phyloP scores from a whole-genome alignment of 139 green algal genomes.

The Chlorella sp. region DNA sequence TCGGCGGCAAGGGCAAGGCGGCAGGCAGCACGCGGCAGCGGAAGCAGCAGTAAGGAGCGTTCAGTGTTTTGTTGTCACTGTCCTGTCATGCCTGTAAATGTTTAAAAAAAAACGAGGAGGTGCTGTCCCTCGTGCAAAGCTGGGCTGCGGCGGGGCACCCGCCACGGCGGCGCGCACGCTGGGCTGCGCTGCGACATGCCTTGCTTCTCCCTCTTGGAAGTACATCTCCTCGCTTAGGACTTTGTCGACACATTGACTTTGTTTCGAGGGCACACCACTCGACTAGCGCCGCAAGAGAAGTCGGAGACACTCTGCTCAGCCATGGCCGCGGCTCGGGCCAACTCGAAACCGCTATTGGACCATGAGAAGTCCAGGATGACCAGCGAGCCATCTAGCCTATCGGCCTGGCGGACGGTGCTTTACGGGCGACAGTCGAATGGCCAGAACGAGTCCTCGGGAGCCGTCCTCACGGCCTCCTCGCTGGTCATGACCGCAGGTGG shows the following conservation, averaged over 20 bases:
- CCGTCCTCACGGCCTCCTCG: background rate
- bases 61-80: background rate
- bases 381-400: background rate
- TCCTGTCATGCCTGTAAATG: background rate
- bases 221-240: no score
- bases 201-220: no score
- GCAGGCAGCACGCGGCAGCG: background rate
- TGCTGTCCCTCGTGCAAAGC: no score
- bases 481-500: slow-evolving; percentile 12
- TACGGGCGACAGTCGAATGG: background rate
- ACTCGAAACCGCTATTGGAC: slow-evolving; percentile 5
- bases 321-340: background rate
- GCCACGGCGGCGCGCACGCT: no score
- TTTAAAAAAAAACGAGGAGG: background rate
- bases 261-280: no score
- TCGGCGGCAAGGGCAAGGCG: background rate
- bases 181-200: no score
- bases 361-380: background rate
- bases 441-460: background rate
- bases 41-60: background rate
- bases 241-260: no score
- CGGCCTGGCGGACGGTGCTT: slow-evolving; percentile 1
- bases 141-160: no score
- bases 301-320: background rate
- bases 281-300: no score